Evolutionary conservation across 2,329 filamentous ascomycete genomes (phyloP).

Genomic region (Diaporthe nobilis): DNA sequence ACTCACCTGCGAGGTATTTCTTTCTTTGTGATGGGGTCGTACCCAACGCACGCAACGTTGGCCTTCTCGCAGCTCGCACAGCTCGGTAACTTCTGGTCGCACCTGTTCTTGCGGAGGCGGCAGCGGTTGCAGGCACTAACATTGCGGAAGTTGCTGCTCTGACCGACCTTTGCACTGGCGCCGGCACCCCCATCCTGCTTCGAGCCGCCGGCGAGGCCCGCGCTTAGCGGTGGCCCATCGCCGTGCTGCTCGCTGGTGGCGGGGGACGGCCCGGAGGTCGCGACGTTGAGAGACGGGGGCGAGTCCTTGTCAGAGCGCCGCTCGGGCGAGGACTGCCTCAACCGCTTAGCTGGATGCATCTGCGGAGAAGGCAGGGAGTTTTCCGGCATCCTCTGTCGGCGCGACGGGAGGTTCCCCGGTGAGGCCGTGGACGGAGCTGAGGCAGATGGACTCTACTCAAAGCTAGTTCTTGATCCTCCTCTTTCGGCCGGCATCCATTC

Average conservation of each 20-base stretch:
- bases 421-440: not conserved
- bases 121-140: constrained; percentile 97
- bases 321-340: constrained; percentile 65
- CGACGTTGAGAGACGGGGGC: constrained; percentile 55
- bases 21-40: constrained; percentile 95
- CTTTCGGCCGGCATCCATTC: constrained; percentile 32
- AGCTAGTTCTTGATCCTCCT: constrained; percentile 24
- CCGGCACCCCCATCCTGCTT: constrained; percentile 45
- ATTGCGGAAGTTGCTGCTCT: constrained; percentile 81
- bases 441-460: constrained; percentile 2
- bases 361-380: constrained; percentile 65
- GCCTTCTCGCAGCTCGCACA: constrained; percentile 95
- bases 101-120: constrained; percentile 91
- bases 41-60: constrained; percentile 91
- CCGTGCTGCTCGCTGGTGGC: constrained; percentile 47
- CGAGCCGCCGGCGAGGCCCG: constrained; percentile 48
- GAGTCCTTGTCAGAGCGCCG: constrained; percentile 54
- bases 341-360: constrained; percentile 69
- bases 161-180: constrained; percentile 61
- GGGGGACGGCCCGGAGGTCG: constrained; percentile 55
- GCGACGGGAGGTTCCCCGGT: constrained; percentile 13
- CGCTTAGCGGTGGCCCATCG: constrained; percentile 45
- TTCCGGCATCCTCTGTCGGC: constrained; percentile 56
- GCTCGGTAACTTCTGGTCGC: constrained; percentile 91
- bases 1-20: constrained; percentile 90